Conservation (phyloP, 192 early-diverging fungal genomes). For the Irineochytrium annulatum region DNA sequence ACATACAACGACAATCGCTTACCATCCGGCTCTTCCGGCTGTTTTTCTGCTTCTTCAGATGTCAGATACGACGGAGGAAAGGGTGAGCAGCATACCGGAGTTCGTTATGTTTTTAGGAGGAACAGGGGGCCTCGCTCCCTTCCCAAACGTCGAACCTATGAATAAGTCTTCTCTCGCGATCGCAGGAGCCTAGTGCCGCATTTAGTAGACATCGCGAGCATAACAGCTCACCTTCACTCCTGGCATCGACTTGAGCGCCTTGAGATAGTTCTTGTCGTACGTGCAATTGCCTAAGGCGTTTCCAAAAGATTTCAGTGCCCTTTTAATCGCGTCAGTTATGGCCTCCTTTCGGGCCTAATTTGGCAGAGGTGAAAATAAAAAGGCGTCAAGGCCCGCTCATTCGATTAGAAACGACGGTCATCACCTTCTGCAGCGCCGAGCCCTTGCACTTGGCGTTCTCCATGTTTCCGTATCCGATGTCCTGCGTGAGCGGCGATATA, state of each 20-base stretch:
- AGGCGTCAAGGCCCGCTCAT: neutral
- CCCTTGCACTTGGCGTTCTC: conserved; percentile 76
- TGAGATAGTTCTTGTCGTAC: conserved; percentile 68
- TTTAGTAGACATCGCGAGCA: too few relatives aligned
- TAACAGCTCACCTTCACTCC: conserved; percentile 13
- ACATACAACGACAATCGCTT: too few relatives aligned
- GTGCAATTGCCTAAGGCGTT: conserved; percentile 81
- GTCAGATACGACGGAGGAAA: too few relatives aligned
- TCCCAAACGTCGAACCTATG: too few relatives aligned
- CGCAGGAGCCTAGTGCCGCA: too few relatives aligned
- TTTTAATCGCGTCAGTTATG: conserved; percentile 81
- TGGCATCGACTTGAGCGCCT: conserved; percentile 27
- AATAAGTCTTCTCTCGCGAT: too few relatives aligned
- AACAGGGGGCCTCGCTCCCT: too few relatives aligned
- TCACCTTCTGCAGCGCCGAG: conserved; percentile 78
- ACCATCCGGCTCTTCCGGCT: too few relatives aligned
- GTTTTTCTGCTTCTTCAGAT: too few relatives aligned
- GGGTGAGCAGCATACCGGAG: too few relatives aligned
- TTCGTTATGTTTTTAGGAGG: too few relatives aligned
- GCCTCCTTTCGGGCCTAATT: conserved; percentile 82
- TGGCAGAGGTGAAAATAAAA: neutral
- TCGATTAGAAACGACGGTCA: neutral
- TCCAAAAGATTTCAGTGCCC: conserved; percentile 83
- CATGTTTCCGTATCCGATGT: conserved; percentile 79
- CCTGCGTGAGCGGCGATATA: conserved; percentile 44